Percentiles rank a stretch among this genome's conserved stretches.
Evolutionary conservation across 176 grass and related monocot genomes (phyloP).

Genomic region (Oryza punctata): DNA sequence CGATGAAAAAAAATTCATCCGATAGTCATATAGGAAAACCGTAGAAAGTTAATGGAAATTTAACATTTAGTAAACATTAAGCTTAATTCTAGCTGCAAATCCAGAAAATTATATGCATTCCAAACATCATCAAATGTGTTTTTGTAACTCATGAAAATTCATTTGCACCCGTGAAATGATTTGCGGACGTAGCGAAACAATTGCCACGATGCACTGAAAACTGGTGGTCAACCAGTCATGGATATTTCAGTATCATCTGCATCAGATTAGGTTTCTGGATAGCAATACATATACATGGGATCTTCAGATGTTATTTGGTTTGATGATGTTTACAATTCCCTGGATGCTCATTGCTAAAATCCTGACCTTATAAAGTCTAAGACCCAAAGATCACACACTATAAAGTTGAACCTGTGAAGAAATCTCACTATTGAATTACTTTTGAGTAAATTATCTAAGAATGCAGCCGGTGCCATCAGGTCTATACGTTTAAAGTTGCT

Average conservation of each 20-base stretch:
- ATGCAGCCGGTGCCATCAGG: background rate
- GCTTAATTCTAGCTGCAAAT: too few species aligned
- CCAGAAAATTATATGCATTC: too few species aligned
- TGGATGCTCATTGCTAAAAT: background rate
- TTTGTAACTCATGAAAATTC: too few species aligned
- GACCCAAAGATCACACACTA: background rate
- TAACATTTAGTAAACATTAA: too few species aligned
- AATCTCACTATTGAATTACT: background rate
- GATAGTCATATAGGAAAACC: too few species aligned
- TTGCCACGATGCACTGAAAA: background rate
- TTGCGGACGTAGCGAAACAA: background rate
- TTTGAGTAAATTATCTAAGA: background rate
- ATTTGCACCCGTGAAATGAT: too few species aligned
- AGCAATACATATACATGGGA: background rate
- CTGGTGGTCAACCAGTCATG: background rate
- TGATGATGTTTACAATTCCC: background rate
- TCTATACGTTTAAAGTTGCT: background rate
- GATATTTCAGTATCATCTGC: background rate
- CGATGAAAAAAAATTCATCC: too few species aligned
- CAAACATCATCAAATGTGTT: too few species aligned
- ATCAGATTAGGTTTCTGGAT: background rate
- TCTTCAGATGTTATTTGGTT: background rate
- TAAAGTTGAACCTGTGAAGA: background rate
- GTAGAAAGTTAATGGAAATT: too few species aligned
- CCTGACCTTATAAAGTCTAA: background rate